Percentiles rank a stretch among this genome's conserved stretches.
Conservation (phyloP, 768 basidiomycete species). For the Boletus insuetus region DNA sequence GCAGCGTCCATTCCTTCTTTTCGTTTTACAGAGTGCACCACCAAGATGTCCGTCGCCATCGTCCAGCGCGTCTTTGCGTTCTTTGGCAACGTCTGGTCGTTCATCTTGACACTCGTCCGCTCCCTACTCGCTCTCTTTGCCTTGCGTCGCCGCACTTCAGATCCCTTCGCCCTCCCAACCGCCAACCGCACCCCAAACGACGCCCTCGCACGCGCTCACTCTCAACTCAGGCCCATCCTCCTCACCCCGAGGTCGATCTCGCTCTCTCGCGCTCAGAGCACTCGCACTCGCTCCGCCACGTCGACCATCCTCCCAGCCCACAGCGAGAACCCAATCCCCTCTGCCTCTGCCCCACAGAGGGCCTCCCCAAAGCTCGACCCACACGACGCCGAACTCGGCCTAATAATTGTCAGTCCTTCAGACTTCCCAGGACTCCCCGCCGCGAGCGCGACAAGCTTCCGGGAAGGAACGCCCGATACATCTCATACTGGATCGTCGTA, state of each 20-base stretch:
- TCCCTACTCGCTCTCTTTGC: conserved; percentile 25
- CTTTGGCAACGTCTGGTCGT: conserved; percentile 16
- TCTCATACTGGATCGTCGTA: conserved; percentile 1
- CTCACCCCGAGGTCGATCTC: conserved; percentile 17
- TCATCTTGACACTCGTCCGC: conserved; percentile 27
- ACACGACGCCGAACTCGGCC: conserved; percentile 16
- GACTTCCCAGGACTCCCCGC: neutral
- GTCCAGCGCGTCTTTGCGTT: too few relatives aligned
- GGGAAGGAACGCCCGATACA: conserved; percentile 9
- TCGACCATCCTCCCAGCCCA: conserved; percentile 10
- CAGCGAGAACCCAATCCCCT: neutral
- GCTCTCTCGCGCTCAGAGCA: neutral
- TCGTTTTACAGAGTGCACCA: too few relatives aligned
- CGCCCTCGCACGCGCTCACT: conserved; percentile 11
- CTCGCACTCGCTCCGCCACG: conserved; percentile 7
- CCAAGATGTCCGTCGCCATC: too few relatives aligned
- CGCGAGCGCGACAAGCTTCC: neutral
- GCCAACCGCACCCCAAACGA: conserved; percentile 1
- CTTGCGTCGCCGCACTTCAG: conserved; percentile 6
- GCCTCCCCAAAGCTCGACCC: conserved; percentile 20
- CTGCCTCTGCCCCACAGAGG: conserved; percentile 2
- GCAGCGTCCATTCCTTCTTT: too few relatives aligned
- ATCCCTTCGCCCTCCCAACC: conserved; percentile 10
- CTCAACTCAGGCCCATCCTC: conserved; percentile 19
- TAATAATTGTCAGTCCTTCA: neutral